Conservation (phyloP, 495 filamentous ascomycete species). For the Polyplosphaeria fusca region DNA sequence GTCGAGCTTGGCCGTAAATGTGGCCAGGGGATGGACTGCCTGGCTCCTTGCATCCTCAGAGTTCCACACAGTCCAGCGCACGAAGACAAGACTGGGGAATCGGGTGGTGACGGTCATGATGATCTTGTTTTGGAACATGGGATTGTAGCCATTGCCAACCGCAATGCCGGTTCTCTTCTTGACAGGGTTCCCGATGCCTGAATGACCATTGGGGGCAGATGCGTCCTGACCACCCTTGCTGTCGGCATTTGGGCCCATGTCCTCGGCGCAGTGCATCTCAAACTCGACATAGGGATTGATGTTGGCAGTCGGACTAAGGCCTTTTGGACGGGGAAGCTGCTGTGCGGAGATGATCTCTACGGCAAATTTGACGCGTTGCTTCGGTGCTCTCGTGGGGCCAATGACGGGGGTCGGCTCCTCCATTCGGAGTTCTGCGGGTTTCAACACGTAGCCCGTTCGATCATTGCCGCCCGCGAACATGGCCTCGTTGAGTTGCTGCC, state of each 20-base stretch:
- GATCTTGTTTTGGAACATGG: slow-evolving; percentile 73
- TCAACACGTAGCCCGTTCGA: slow-evolving; percentile 86
- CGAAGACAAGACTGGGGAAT: slow-evolving; percentile 88
- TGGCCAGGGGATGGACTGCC: slow-evolving; percentile 68
- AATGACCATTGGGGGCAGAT: slow-evolving; percentile 60
- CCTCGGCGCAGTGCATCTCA: slow-evolving; percentile 90
- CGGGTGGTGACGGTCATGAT: slow-evolving; percentile 78
- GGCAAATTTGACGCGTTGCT: slow-evolving; percentile 75
- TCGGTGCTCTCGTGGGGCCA: slow-evolving; percentile 56
- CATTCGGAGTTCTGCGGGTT: slow-evolving; percentile 74
- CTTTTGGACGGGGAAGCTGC: slow-evolving; percentile 79
- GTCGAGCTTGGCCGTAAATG: slow-evolving; percentile 86
- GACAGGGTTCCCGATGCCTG: slow-evolving; percentile 71
- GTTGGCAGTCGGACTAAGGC: slow-evolving; percentile 62
- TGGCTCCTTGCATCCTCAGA: slow-evolving; percentile 64
- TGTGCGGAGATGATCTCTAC: slow-evolving; percentile 92
- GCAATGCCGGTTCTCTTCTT: slow-evolving; percentile 74
- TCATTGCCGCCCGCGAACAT: slow-evolving; percentile 96
- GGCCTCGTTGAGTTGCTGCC: slow-evolving; percentile 92
- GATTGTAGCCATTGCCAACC: slow-evolving; percentile 86
- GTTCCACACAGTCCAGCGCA: slow-evolving; percentile 87
- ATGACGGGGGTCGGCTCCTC: slow-evolving; percentile 41
- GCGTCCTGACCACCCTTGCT: slow-evolving; percentile 69
- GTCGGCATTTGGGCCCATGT: slow-evolving; percentile 65
- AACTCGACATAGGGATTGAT: slow-evolving; percentile 93